Evolutionary conservation across 768 basidiomycete genomes (phyloP), one percentile per base, ranked within the genome.

Genomic region (Boletus insuetus): DNA sequence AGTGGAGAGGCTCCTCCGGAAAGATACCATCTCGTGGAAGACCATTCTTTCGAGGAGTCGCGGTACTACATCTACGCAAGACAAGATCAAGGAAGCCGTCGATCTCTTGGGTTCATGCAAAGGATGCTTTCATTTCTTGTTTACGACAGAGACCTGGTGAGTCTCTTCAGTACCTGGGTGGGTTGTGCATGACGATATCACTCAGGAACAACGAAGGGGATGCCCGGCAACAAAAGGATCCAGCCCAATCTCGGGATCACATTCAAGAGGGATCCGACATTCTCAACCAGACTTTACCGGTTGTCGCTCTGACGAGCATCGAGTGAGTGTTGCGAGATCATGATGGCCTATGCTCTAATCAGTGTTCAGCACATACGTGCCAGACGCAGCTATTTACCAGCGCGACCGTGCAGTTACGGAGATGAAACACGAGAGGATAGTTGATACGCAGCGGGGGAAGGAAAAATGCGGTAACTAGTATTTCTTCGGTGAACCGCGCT

Each of bases 41-140:
- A 8, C 38, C 17, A 3, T 37, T 26, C 5, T 41, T 54, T 29
- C 42, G 9, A 31, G 43, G 42, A 45, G 39, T 14, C 22, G 26
- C 26, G 39, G 32, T 20, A 46, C 38, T 19, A 13, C n/a, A 5
- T 29, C 26, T 29, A 20, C 38, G 5, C 29, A 22, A 12, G 40
- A 53, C 41, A 54, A 37, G 37, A 46, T 55, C 38, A 35, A 41
- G 32, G 55, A 40, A 22, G 44, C 39, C 17, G 38, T 54, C 31
- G 37, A 54, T 35, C n/a, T 55, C n/a, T 55, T 55, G 7, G 32
- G 13, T 35, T 39, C 44, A 26, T 17, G 11, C 14, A 46, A 26
- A 29, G n/a, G n/a, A 24, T 29, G 1, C 4, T 54, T 54, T 29
- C 46, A 47, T 26, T 47, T 54, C 24, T 35, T 54, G 31, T 42